Percentiles rank a stretch among this genome's conserved stretches.
phyloP scores from a whole-genome alignment of 2,329 filamentous ascomycete genomes.

The Botrytis porri region DNA sequence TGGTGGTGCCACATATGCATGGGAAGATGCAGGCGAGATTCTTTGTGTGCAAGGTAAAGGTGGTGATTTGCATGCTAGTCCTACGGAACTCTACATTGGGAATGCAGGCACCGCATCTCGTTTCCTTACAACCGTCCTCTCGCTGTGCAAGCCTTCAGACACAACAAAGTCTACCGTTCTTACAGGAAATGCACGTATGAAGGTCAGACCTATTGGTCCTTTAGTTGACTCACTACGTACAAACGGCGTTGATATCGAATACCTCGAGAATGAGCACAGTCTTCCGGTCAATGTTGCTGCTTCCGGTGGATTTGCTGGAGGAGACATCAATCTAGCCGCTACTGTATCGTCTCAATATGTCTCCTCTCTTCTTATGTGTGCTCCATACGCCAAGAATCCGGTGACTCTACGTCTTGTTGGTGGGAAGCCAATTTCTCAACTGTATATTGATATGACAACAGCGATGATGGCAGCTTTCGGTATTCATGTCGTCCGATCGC shows the following conservation, averaged over 20 bases:
- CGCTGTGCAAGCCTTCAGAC: constrained; percentile 67
- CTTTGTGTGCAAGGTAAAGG: constrained; percentile 87
- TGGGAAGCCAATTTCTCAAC: constrained; percentile 95
- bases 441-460: constrained; percentile 98
- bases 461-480: constrained; percentile 96
- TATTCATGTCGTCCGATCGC: constrained; percentile 71
- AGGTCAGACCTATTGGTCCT: constrained; percentile 87
- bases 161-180: constrained; percentile 68
- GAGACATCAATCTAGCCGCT: constrained; percentile 85
- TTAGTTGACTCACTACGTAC: constrained; percentile 84
- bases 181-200: constrained; percentile 95
- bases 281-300: constrained; percentile 81
- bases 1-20: constrained; percentile 82
- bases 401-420: constrained; percentile 88
- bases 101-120: constrained; percentile 95
- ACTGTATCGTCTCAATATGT: constrained; percentile 99
- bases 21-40: constrained; percentile 92
- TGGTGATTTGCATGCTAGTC: constrained; percentile 75
- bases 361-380: constrained; percentile 93
- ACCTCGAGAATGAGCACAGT: constrained; percentile 78
- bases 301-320: constrained; percentile 78
- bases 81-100: constrained; percentile 81
- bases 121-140: constrained; percentile 88
- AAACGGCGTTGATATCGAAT: constrained; percentile 86
- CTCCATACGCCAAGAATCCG: constrained; percentile 91